Conservation (phyloP, 352 stramenopile species). For the Pythium monospermum region DNA sequence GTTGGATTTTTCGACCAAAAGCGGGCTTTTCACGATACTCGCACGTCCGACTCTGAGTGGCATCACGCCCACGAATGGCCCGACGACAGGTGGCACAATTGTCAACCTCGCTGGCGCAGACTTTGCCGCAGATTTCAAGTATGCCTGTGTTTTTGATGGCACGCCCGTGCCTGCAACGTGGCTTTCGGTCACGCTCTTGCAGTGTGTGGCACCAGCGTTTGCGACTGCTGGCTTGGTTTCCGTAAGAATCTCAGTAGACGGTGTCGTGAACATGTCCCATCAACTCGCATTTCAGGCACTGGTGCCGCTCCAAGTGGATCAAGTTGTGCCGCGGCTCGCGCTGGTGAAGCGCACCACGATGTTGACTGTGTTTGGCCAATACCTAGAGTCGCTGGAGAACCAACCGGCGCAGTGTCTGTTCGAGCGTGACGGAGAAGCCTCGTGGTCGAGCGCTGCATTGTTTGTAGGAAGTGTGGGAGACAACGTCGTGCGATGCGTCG, state of each 20-base stretch:
- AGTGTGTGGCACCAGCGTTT: constrained; percentile 3
- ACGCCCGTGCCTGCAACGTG: neutral
- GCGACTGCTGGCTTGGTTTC: neutral
- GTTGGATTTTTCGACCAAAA: constrained; percentile 4
- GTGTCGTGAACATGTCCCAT: neutral
- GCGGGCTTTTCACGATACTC: neutral
- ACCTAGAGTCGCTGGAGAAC: constrained; percentile 8
- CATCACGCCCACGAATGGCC: neutral
- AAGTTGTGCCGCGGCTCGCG: constrained; percentile 1
- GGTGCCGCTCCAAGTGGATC: neutral
- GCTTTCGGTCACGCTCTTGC: neutral
- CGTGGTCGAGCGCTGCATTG: neutral
- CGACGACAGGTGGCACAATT: neutral
- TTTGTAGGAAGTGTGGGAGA: neutral
- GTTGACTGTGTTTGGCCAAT: constrained; percentile 7
- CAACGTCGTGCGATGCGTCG: constrained; percentile 6
- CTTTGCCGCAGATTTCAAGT: constrained; percentile 1
- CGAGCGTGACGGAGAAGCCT: neutral
- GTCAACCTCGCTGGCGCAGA: neutral
- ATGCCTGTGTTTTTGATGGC: constrained; percentile 1
- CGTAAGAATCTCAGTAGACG: constrained; percentile 5
- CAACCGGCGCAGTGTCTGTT: constrained; percentile 7
- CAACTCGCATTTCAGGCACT: neutral
- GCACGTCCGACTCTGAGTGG: neutral
- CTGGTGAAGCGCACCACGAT: neutral